Base-by-base conservation (phyloP, 1,284 basidiomycete genomes). In the Ganoderma multipileum region DNA sequence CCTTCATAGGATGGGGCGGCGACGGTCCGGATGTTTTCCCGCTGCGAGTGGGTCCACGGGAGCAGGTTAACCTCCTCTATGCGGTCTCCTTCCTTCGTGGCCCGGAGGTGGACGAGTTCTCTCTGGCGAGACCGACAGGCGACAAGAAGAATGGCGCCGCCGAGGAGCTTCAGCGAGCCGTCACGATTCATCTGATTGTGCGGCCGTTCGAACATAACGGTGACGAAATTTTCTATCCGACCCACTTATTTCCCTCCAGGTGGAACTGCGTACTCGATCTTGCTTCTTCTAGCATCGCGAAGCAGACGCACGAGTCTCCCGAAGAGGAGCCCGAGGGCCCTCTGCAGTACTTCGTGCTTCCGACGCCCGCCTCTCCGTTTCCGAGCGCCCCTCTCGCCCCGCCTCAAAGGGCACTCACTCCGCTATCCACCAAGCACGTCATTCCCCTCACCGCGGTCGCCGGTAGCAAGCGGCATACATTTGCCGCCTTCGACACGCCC, bases 241-340 rank as follows among this genome's bases (percentile, higher is more conserved):
- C 95, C 0, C 81, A 81, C 8, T 82, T 87, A 0, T 97, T 96
- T 79, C 87, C 89, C 0, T 95, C 94, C 0, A 83, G 91, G 28
- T 97, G 95, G 95, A 96, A 95, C 74, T 95, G 94, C 71, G 83
- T 92, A 0, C 88, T 97, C 39, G 94, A 96, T 76, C 84, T 97
- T 12, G 85, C 91, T 0, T 81, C 78, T 60, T 68, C 69, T n/a
- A 72, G 57, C 57, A 54, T 62, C 41, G 26, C 69, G 2, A 68
- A 68, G 23, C 66, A 66, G 52, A 67, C 62, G 60, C 69, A 54
- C 9, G 44, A 66, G 23, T 58, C 68, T 5, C 65, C 18, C 52
- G 68, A 66, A 11, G 61, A 20, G 44, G 68, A 65, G 12, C 68
- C 66, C 12, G 67, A 63, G 6, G 72, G 76, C 14, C 63, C 66